Conservation (phyloP, 495 filamentous ascomycete species). For the Penicillium longicatenatum region DNA sequence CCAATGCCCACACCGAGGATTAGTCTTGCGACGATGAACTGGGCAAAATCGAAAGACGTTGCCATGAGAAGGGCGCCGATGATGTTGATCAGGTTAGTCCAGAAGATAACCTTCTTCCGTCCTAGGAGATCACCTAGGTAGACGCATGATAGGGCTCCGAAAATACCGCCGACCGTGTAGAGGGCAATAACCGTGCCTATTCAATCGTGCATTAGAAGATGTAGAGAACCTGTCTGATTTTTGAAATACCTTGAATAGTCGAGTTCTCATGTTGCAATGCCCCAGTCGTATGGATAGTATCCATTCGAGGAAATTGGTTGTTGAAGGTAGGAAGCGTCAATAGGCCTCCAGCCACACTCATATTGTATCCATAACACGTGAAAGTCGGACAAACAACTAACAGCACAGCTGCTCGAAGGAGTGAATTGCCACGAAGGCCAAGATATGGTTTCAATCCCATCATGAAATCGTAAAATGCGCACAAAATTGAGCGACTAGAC, state of each 20-base stretch:
- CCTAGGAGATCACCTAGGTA: constrained; percentile 32
- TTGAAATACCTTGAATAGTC: constrained; percentile 41
- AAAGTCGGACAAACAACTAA: constrained; percentile 49
- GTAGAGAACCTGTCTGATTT: neutral
- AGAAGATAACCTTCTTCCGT: constrained; percentile 33
- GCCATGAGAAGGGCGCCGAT: constrained; percentile 45
- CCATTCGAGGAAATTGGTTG: constrained; percentile 52
- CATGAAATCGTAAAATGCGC: constrained; percentile 3
- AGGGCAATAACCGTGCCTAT: constrained; percentile 35
- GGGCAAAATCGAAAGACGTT: constrained; percentile 36
- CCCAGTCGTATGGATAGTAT: constrained; percentile 48
- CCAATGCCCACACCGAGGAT: constrained; percentile 64
- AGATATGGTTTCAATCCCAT: constrained; percentile 34
- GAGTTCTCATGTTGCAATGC: constrained; percentile 34
- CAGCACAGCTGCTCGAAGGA: constrained; percentile 37
- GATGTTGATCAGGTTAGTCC: constrained; percentile 28
- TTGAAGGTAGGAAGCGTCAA: constrained; percentile 44
- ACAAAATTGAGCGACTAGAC: neutral
- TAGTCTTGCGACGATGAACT: constrained; percentile 48
- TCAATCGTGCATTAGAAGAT: neutral
- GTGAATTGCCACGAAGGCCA: constrained; percentile 37
- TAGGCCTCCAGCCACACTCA: constrained; percentile 47
- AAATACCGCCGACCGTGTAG: constrained; percentile 35
- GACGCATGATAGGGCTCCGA: constrained; percentile 33
- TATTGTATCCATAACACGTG: constrained; percentile 55